Evolutionary conservation across 2,329 filamentous ascomycete genomes (phyloP).

Genomic region (Periglandula ipomoeae): DNA sequence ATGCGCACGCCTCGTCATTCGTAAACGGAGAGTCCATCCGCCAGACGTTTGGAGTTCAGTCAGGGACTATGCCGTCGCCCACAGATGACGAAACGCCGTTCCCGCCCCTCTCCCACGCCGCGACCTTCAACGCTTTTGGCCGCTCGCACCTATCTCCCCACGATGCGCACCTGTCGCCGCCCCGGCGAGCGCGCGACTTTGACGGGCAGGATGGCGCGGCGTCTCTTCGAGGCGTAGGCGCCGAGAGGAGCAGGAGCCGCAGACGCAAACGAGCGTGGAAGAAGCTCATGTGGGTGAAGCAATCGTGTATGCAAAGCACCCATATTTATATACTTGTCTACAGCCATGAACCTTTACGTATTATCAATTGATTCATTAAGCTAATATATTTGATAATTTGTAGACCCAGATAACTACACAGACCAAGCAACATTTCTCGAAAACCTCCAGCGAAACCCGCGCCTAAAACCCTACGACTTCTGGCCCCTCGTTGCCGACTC

Average conservation of each 20-base stretch:
- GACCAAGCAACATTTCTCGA: slow-evolving; percentile 95
- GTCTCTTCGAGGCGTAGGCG: slow-evolving; percentile 34
- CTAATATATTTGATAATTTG: too few relatives aligned
- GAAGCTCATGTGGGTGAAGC: slow-evolving; percentile 96
- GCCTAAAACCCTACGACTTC: slow-evolving; percentile 92
- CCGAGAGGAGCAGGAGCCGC: slow-evolving; percentile 55
- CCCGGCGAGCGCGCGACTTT: slow-evolving; percentile 34
- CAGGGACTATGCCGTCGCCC: slow-evolving; percentile 23
- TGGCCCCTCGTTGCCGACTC: slow-evolving; percentile 94
- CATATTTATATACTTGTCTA: too few relatives aligned
- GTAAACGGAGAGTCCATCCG: neutral
- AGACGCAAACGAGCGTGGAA: slow-evolving; percentile 73
- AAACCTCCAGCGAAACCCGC: slow-evolving; percentile 87
- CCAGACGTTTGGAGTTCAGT: neutral
- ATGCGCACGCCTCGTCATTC: neutral
- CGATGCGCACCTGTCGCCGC: slow-evolving; percentile 69
- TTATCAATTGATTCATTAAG: too few relatives aligned
- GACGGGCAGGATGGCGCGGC: slow-evolving; percentile 24
- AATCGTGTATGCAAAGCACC: slow-evolving; percentile 61
- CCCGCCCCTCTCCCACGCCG: slow-evolving; percentile 21
- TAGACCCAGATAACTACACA: slow-evolving; percentile 98
- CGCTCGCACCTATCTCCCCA: slow-evolving; percentile 70
- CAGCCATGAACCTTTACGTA: neutral
- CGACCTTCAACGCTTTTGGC: slow-evolving; percentile 31
- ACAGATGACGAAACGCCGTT: slow-evolving; percentile 30